These are phyloP conservation scores for Clohesyomyces aquaticus DNA, from an alignment of 495 filamentous ascomycete genomes.

Conservation along the genomic window DNA sequence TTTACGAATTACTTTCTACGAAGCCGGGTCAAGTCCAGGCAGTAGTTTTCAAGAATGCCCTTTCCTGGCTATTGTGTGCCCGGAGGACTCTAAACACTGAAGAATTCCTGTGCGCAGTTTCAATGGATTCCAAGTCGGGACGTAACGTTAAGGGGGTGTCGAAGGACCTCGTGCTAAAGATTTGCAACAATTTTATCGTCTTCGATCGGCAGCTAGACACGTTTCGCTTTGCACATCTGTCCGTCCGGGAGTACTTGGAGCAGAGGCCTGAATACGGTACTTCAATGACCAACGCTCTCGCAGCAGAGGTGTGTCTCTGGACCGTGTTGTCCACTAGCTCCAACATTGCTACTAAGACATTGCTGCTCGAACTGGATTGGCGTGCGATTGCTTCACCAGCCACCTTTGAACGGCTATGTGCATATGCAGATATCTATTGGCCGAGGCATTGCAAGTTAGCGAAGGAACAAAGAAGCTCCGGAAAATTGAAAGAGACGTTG, in stretches of 20 bases:
- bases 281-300: slow-evolving; percentile 12
- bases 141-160: slow-evolving; percentile 27
- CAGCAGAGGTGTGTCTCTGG: slow-evolving; percentile 28
- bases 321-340: slow-evolving; percentile 3
- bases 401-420: not conserved
- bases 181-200: slow-evolving; percentile 45
- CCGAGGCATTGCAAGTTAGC: slow-evolving; percentile 7
- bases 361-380: slow-evolving; percentile 8
- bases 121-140: slow-evolving; percentile 20
- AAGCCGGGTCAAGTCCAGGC: slow-evolving; percentile 14
- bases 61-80: slow-evolving; percentile 41
- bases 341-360: slow-evolving; percentile 2
- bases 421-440: slow-evolving; percentile 17
- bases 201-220: slow-evolving; percentile 41
- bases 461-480: not conserved
- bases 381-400: not conserved
- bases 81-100: slow-evolving; percentile 17
- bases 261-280: slow-evolving; percentile 6
- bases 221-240: slow-evolving; percentile 47
- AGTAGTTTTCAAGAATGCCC: slow-evolving; percentile 25
- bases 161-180: slow-evolving; percentile 32
- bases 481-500: slow-evolving; percentile 4
- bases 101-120: slow-evolving; percentile 22
- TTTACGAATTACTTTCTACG: slow-evolving; percentile 35
- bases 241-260: slow-evolving; percentile 43